These are phyloP conservation scores for Russula earlei DNA, from an alignment of 768 basidiomycete genomes.

Conservation along the genomic window DNA sequence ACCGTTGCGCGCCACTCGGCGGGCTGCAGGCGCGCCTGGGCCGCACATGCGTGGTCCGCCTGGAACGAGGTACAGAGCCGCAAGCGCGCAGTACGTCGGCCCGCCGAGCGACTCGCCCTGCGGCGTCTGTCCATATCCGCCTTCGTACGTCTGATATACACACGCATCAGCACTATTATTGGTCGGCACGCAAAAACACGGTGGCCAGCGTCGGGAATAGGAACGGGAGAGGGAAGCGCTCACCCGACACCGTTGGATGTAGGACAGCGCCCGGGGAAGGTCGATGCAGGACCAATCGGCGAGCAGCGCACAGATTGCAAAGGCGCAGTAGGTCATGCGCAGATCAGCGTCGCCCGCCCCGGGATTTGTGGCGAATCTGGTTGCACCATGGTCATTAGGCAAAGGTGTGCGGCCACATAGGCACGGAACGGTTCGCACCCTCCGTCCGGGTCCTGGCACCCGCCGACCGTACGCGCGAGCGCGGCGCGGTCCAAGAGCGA, in stretches of 20 bases:
- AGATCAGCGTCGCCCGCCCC: conserved; percentile 65
- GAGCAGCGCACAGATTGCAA: conserved; percentile 71
- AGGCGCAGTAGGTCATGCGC: conserved; percentile 80
- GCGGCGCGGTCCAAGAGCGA: conserved; percentile 57
- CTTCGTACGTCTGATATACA: conserved; percentile 71
- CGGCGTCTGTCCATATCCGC: conserved; percentile 81
- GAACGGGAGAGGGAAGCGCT: conserved; percentile 19
- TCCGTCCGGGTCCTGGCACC: conserved; percentile 74
- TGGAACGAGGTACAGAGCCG: conserved; percentile 54
- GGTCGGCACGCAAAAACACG: no score
- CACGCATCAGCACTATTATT: not conserved
- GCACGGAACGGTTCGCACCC: no score
- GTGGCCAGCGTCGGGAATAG: no score
- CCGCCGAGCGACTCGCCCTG: conserved; percentile 89
- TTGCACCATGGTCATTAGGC: not conserved
- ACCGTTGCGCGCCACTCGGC: conserved; percentile 46
- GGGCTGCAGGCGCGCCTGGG: conserved; percentile 21
- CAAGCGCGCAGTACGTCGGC: conserved; percentile 87
- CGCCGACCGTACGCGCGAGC: conserved; percentile 52
- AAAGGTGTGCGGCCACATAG: no score
- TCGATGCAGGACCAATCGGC: conserved; percentile 72
- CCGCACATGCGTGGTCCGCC: conserved; percentile 19
- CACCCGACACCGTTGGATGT: conserved; percentile 67
- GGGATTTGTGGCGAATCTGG: conserved; percentile 69
- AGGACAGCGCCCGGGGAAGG: conserved; percentile 47